Percentiles rank a stretch among this genome's conserved stretches.
Conservation (phyloP, 2,329 filamentous ascomycete species). For the Echinosphaeria canescens region DNA sequence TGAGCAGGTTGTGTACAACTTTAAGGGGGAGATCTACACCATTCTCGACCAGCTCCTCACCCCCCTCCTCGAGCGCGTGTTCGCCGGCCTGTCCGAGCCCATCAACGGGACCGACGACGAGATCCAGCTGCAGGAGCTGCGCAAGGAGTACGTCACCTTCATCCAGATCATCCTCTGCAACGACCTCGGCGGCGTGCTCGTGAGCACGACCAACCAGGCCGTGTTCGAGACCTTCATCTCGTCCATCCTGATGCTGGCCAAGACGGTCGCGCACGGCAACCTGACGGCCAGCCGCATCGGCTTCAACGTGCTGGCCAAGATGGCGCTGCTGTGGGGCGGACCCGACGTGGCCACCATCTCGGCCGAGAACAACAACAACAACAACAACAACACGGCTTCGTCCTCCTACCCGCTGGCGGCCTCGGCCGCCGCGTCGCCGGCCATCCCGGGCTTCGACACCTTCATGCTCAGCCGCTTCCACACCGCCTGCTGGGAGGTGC, state of each 20-base stretch:
- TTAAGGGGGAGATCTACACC: slow-evolving; percentile 78
- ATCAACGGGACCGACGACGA: slow-evolving; percentile 88
- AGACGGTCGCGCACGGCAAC: slow-evolving; percentile 43
- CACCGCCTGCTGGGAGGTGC: slow-evolving; percentile 72
- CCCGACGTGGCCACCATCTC: slow-evolving; percentile 46
- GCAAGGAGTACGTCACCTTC: slow-evolving; percentile 89
- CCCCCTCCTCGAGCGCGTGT: slow-evolving; percentile 76
- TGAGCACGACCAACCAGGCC: slow-evolving; percentile 75
- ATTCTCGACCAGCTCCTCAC: slow-evolving; percentile 81
- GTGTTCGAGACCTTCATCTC: slow-evolving; percentile 76
- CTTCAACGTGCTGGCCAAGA: slow-evolving; percentile 61
- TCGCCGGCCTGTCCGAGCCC: slow-evolving; percentile 62
- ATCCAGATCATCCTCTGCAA: slow-evolving; percentile 79
- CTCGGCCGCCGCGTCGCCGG: slow-evolving; percentile 10
- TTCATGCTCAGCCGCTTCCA: slow-evolving; percentile 87
- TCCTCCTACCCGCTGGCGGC: slow-evolving; percentile 28
- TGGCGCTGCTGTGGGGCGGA: slow-evolving; percentile 80
- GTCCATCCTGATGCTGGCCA: slow-evolving; percentile 68
- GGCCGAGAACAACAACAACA: slow-evolving; percentile 18
- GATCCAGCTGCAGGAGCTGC: slow-evolving; percentile 79
- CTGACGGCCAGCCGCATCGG: slow-evolving; percentile 45
- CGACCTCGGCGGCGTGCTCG: slow-evolving; percentile 68
- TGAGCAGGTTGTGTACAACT: slow-evolving; percentile 86
- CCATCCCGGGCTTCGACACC: slow-evolving; percentile 70
- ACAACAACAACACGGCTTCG: too few species aligned